These are phyloP conservation scores for Capsicum chinense DNA, from an alignment of 257 asterid species.

Conservation along the genomic window DNA sequence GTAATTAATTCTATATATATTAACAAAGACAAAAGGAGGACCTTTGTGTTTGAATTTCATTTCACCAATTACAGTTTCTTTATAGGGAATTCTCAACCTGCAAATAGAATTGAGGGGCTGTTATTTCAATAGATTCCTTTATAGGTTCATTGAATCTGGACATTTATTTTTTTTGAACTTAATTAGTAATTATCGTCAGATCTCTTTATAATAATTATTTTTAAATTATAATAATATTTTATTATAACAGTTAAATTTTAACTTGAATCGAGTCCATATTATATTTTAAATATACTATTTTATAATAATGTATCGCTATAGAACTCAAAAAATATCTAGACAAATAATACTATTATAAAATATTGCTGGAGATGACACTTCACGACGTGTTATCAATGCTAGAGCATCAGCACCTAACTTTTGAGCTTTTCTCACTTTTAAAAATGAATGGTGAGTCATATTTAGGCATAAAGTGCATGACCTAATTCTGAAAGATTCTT, in stretches of 20 bases:
- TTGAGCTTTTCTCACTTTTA: not conserved
- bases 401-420: not conserved
- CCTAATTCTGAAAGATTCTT: conserved; percentile 17
- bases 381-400: not conserved
- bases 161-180: too few relatives aligned
- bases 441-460: conserved; percentile 1
- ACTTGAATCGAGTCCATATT: not conserved
- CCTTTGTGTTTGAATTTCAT: conserved; percentile 18
- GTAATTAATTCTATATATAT: not conserved
- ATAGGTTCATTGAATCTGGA: conserved; percentile 17
- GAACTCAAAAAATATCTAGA: not conserved
- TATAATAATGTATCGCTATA: not conserved
- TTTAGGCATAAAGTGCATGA: not conserved
- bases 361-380: not conserved
- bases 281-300: not conserved
- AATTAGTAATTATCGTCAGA: too few relatives aligned
- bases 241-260: not conserved
- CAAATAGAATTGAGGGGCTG: not conserved
- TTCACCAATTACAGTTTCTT: conserved; percentile 3
- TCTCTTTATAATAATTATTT: too few relatives aligned
- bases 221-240: not conserved
- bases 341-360: not conserved
- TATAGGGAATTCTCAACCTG: not conserved
- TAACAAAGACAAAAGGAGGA: conserved; percentile 4
- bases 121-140: conserved; percentile 8